These are phyloP conservation scores for Alternaria sp. DNA, from an alignment of 2,329 filamentous ascomycete genomes.

Conservation along the genomic window DNA sequence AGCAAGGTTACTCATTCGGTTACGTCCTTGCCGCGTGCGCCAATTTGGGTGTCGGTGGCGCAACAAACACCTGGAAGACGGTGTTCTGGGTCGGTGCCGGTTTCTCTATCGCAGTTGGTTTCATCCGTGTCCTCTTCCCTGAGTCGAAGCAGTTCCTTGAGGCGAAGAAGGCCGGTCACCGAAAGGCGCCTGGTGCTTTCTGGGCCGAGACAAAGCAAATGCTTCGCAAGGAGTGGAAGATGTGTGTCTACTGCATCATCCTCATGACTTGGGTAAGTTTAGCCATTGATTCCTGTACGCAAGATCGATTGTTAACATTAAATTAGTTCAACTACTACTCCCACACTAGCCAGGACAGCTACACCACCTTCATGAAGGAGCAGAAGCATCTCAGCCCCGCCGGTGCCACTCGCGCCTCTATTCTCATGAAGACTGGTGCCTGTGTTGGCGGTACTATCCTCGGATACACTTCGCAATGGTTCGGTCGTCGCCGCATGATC, in stretches of 20 bases:
- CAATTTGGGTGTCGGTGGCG: conserved; percentile 75
- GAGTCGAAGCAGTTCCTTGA: conserved; percentile 80
- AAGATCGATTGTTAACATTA: conserved; percentile 6
- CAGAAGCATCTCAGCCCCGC: conserved; percentile 73
- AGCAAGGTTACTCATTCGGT: conserved; percentile 82
- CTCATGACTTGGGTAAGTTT: conserved; percentile 72
- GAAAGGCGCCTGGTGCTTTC: conserved; percentile 62
- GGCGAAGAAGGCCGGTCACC: conserved; percentile 68
- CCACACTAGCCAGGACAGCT: conserved; percentile 81
- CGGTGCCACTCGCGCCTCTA: conserved; percentile 75
- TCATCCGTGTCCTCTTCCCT: conserved; percentile 73
- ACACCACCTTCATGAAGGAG: conserved; percentile 80
- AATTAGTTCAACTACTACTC: conserved; percentile 68
- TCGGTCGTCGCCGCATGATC: conserved; percentile 76
- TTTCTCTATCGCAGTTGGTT: conserved; percentile 72
- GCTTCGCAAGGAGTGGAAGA: conserved; percentile 75
- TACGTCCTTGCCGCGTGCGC: conserved; percentile 80
- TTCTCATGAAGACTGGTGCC: conserved; percentile 81
- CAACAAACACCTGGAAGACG: conserved; percentile 72
- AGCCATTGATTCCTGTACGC: neutral
- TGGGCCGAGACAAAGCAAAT: conserved; percentile 74
- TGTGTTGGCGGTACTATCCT: conserved; percentile 76
- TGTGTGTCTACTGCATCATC: conserved; percentile 79
- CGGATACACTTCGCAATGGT: conserved; percentile 77
- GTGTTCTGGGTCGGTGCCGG: conserved; percentile 77